Evolutionary conservation across 169 alveolate genomes (phyloP), one percentile per base, ranked within the genome.

Genomic region (Cryptosporidium sp.): DNA sequence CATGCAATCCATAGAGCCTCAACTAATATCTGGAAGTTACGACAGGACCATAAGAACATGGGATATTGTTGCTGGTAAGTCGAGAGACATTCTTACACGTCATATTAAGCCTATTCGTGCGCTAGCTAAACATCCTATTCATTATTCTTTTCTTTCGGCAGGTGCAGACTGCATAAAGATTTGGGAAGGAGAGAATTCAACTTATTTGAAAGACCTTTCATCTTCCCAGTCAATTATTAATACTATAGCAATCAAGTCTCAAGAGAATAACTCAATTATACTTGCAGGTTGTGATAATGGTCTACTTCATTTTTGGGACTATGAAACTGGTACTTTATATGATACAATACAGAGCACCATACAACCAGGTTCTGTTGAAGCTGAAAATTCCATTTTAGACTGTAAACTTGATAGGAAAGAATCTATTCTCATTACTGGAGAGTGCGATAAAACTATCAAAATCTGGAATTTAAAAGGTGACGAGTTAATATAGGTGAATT

Each of bases 381-480:
- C 98, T 85, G 99, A 98, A 93, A 97, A 97, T 85, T 98, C 98
- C 18, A 97, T 98, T 12, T 96, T 97, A 87, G 96, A 96, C 61
- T 86, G 96, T 92, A 94, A 94, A 29, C 97, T 98, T 86, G 99
- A 98, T 93, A 94, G 94, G 92, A 95, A 98, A 84, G 98, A 96
- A 84, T 94, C 97, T 50, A 96, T 99, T 84, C 87, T 98, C 69
- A 94, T 98, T 48, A 98, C 99, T 26, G 99, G 98, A 14, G 99
- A 98, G 85, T 98, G 99, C 70, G 99, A 98, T 93, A 98, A 98
- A 93, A 97, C 99, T 10, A 97, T 98, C 62, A 98, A 98, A 94
- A 96, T 97, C 67, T 93, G 95, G 91, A 93, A 61, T 16, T 55
- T 62, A 31, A 71, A n/a, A 9, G 70, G 23, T 7, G 21, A 4